phyloP scores from a whole-genome alignment of 371 early-diverging fungal genomes.

The Amoeboaphelidium protococcarum region DNA sequence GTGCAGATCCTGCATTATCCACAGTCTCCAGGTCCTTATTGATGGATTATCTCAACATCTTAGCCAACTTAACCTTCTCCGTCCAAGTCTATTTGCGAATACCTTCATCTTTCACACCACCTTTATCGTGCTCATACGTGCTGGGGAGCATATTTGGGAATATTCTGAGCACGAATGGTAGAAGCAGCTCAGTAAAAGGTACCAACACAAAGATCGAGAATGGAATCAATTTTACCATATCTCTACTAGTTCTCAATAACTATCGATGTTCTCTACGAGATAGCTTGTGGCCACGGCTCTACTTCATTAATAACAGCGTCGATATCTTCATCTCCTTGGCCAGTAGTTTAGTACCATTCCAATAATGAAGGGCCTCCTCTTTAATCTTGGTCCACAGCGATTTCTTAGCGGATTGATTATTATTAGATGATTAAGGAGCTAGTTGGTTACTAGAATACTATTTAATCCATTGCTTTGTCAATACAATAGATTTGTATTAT shows the following conservation, averaged over 20 bases:
- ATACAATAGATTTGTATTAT: too few relatives aligned
- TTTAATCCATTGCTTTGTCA: too few relatives aligned
- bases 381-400: conserved; percentile 31
- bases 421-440: too few relatives aligned
- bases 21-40: conserved; percentile 27
- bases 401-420: conserved; percentile 7
- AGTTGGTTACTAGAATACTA: too few relatives aligned
- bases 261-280: conserved; percentile 74
- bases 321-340: conserved; percentile 69
- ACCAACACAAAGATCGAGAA: conserved; percentile 72
- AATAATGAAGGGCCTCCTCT: conserved; percentile 71
- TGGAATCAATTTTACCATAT: conserved; percentile 66
- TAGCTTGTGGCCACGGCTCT: conserved; percentile 44
- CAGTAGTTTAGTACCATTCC: conserved; percentile 78
- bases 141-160: conserved; percentile 93
- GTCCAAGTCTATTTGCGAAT: conserved; percentile 59
- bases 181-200: conserved; percentile 74
- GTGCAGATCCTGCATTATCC: conserved; percentile 12
- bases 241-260: conserved; percentile 56
- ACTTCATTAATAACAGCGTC: conserved; percentile 39
- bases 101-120: conserved; percentile 41
- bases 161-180: conserved; percentile 69
- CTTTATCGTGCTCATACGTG: conserved; percentile 82
- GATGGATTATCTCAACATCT: conserved; percentile 81
- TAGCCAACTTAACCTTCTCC: conserved; percentile 76